Evolutionary conservation across 2,329 filamentous ascomycete species (phyloP), one percentile per base, ranked within the genome.

Genomic region (Aspergillus luchuensis): DNA sequence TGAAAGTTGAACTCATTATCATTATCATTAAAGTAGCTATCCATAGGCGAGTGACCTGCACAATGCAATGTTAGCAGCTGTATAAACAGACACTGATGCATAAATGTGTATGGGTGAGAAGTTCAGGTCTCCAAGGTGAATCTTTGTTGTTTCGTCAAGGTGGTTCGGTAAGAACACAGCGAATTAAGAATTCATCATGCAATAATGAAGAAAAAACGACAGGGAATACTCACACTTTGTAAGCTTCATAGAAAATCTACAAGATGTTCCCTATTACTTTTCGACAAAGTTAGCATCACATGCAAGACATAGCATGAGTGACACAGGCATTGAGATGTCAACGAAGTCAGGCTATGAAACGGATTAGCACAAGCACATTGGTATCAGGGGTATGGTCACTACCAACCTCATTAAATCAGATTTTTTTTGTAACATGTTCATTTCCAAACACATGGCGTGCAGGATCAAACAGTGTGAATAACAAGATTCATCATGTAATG

Each of bases 391-490:
- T 5, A 28, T 48, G 52, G 28, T 50, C 17, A 11, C 5, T 47
- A 75, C 78, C 69, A 71, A 82, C 85, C 85, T 87, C 85, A 87
- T 87, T 87, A 87, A 87, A 87, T 88, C 85, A 88, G 85, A 87
- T 85, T 87, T 86, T 86, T 85, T 85, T 81, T 85, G 82, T 82
- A 75, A 73, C 78, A 79, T 80, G 83, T 84, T 87, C 85, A 87
- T 83, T 68, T 76, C 79, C 82, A 79, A 78, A 77, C 80, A 81
- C 81, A 76, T 36, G 33, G 74, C 74, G 77, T 74, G 74, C 73
- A 76, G 77, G 81, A 79, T 88, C 85, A 87, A 86, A 87, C 85
- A 88, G 85, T 87, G 85, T 88, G 85, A 88, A 88, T 88, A 87
- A 80, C 23, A 52, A 62, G 63, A 79, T 83, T 87, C 85, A 88